A percentile compares a stretch with the other conserved stretches of the same genome.
These are phyloP conservation scores for Ampelocalamus luodianensis DNA, from an alignment of 176 grass and related monocot genomes.

Conservation along the genomic window DNA sequence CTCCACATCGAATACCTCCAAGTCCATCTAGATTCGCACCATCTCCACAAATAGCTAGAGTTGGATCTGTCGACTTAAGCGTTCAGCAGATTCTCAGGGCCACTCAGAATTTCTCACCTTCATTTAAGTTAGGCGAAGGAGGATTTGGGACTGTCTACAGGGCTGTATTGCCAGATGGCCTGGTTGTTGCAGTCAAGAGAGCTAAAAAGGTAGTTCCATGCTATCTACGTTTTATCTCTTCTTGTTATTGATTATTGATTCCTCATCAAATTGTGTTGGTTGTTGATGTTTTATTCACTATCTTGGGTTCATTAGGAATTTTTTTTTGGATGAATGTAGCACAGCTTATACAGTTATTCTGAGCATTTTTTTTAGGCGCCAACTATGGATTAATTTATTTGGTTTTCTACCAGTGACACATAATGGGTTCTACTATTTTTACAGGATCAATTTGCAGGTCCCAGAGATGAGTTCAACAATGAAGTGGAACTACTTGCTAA, in stretches of 20 bases:
- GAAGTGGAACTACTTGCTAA: constrained; percentile 96
- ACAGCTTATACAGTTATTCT: background rate
- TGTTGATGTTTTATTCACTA: constrained; percentile 26
- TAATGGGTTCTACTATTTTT: constrained; percentile 37
- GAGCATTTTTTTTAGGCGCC: background rate
- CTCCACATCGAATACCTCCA: constrained; percentile 82
- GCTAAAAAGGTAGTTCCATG: constrained; percentile 88
- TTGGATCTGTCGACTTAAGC: constrained; percentile 70
- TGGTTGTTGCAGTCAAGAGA: constrained; percentile 85
- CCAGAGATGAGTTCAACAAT: constrained; percentile 89
- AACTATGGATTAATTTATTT: constrained; percentile 36
- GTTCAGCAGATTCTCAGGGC: constrained; percentile 85
- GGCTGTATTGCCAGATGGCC: constrained; percentile 75
- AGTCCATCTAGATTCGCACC: constrained; percentile 95
- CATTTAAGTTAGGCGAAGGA: constrained; percentile 89
- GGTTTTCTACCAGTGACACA: background rate
- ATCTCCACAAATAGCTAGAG: constrained; percentile 72
- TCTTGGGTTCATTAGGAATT: background rate
- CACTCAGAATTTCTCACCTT: constrained; percentile 86
- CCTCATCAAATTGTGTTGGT: background rate
- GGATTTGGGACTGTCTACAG: constrained; percentile 96
- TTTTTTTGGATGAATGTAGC: background rate
- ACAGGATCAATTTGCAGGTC: constrained; percentile 84
- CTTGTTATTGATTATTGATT: constrained; percentile 25
- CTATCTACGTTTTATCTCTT: constrained; percentile 26